Base-by-base conservation (phyloP, 805 yeast species). In the Candida xiaguanensis region DNA sequence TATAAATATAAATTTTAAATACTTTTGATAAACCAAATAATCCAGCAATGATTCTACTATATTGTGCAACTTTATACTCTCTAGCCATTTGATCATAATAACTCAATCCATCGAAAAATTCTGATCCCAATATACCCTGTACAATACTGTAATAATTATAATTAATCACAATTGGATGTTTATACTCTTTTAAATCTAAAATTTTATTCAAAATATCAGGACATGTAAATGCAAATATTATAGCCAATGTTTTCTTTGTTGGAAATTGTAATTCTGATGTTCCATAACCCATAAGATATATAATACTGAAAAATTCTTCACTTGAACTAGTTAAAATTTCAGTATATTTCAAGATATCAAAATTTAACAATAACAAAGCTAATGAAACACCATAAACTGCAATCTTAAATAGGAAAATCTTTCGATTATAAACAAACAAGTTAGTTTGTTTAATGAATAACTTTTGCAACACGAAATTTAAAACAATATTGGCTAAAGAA, bases 211-310 rank as follows among this genome's bases (percentile, higher is more conserved):
- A 23, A 15, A 37, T 4, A 19, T 25, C 23, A 4, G 40, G 40
- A 9, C 14, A 14, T 4, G 19, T 29, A 3, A 28, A 15, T 15
- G 11, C 11, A 3, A 36, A 3, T n/a, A 25, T 32, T 3, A 15
- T 14, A 8, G 24, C 16, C 3, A 22, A 4, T 9, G 23, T 25
- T 7, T 20, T 28, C 16, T 24, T 31, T 4, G 24, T 18, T 9
- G 25, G 25, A 11, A n/a, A 28, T 8, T 18, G 14, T 6, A 12
- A 12, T 4, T 24, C 6, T 12, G 17, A 22, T 4, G 35, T 37
- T 13, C 40, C 40, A 28, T 37, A 37, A 2, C 40, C 40, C 30
- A 25, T 32, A 4, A 37, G 17, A 20, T 13, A 37, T 3, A 37
- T 3, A 18, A 37, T 37, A 2, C 22, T 30, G 31, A 37, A 37